Conservation (phyloP, 1,284 basidiomycete genomes). For the Agaricales sp. region DNA sequence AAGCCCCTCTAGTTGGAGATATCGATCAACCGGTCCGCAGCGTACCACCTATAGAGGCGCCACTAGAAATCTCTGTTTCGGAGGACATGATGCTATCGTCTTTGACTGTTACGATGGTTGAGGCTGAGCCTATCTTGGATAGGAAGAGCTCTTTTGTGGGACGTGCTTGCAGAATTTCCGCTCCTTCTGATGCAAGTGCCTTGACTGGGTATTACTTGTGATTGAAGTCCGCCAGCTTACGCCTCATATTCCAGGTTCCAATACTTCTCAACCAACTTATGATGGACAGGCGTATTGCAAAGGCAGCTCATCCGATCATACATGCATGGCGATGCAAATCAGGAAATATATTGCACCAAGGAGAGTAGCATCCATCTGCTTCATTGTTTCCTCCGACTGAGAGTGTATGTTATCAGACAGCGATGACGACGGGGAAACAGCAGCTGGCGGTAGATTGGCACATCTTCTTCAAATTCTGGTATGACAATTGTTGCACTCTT, state of each 20-base stretch:
- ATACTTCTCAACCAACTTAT: conserved; percentile 63
- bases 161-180: conserved; percentile 66
- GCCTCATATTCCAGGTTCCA: conserved; percentile 65
- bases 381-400: no score
- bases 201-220: no score
- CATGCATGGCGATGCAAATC: no score
- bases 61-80: no score
- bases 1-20: conserved; percentile 19
- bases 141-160: conserved; percentile 80
- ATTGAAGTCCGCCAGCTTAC: no score
- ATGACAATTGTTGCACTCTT: conserved; percentile 5
- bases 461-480: conserved; percentile 86
- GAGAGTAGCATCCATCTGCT: no score
- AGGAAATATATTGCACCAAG: no score
- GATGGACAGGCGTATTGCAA: conserved; percentile 61
- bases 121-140: conserved; percentile 72
- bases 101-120: conserved; percentile 40
- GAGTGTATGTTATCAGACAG: conserved; percentile 76
- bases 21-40: conserved; percentile 9
- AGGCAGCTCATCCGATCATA: conserved; percentile 83
- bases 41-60: conserved; percentile 4
- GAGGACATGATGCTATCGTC: no score
- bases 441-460: conserved; percentile 78
- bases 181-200: conserved; percentile 59
- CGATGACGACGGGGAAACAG: conserved; percentile 88